Evolutionary conservation across 2,329 filamentous ascomycete genomes (phyloP).

Genomic region (Nectriaceae sp.): DNA sequence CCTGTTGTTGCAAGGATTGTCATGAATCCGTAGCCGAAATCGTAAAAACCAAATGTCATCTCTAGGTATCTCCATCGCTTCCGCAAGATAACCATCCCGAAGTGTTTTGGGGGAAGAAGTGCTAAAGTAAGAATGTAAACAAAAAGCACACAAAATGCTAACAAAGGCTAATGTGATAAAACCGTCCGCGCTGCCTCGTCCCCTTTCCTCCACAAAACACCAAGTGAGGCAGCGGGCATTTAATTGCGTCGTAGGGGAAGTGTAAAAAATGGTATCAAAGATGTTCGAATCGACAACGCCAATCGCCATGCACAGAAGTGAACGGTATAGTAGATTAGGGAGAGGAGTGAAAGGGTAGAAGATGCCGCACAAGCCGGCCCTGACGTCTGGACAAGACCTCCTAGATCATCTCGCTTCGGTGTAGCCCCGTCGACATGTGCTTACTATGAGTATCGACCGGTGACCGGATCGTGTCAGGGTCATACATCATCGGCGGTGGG

Average conservation of each 20-base stretch:
- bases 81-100: conserved; percentile 7
- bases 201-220: conserved; percentile 7
- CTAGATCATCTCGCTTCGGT: conserved; percentile 59
- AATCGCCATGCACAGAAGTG: conserved; percentile 42
- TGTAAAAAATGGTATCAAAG: conserved; percentile 21
- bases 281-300: conserved; percentile 33
- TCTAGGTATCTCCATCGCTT: conserved; percentile 1
- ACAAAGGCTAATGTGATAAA: conserved; percentile 5
- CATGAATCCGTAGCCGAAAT: conserved; percentile 14
- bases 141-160: conserved; percentile 6
- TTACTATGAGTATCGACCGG: conserved; percentile 36
- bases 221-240: conserved; percentile 12
- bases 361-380: conserved; percentile 7
- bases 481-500: conserved; percentile 40
- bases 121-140: conserved; percentile 12
- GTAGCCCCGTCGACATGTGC: conserved; percentile 52
- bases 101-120: conserved; percentile 9
- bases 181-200: conserved; percentile 7
- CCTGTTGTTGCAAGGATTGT: conserved; percentile 8
- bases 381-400: conserved; percentile 10
- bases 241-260: conserved; percentile 11
- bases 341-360: conserved; percentile 20
- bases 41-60: conserved; percentile 18
- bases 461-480: conserved; percentile 37
- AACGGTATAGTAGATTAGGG: conserved; percentile 20